A percentile compares a stretch with the other conserved stretches of the same genome.
Evolutionary conservation across 805 yeast species (phyloP).

Genomic region (Limtongia smithiae): DNA sequence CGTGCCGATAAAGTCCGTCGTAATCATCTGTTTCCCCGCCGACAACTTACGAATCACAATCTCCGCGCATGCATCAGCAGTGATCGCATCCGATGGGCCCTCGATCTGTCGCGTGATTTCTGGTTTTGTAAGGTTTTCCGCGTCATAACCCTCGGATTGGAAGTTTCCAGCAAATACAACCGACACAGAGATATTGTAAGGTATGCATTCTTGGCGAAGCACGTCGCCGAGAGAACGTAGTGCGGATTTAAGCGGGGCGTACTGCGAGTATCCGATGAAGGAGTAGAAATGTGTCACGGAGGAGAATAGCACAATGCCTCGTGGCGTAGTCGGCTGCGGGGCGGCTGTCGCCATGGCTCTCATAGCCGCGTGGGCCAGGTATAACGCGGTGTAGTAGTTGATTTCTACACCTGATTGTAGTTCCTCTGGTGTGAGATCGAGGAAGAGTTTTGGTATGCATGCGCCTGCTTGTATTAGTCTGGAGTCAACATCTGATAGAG

Average conservation of each 20-base stretch:
- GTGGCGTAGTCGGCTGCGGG: conserved; percentile 33
- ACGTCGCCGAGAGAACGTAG: conserved; percentile 69
- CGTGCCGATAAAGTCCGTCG: conserved; percentile 87
- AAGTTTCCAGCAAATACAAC: conserved; percentile 88
- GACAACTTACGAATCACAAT: conserved; percentile 54
- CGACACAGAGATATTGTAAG: conserved; percentile 64
- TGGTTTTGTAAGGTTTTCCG: conserved; percentile 84
- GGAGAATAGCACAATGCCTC: conserved; percentile 62
- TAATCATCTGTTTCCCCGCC: conserved; percentile 66
- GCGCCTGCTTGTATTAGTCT: too few species aligned
- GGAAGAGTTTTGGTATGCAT: conserved; percentile 64
- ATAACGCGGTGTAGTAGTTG: conserved; percentile 72
- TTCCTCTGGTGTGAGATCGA: conserved; percentile 58
- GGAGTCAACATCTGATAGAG: conserved; percentile 37
- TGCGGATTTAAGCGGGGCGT: conserved; percentile 87
- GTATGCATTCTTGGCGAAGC: conserved; percentile 74
- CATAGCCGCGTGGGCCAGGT: conserved; percentile 62
- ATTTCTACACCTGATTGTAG: conserved; percentile 58
- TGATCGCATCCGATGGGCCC: conserved; percentile 72
- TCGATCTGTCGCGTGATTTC: conserved; percentile 76
- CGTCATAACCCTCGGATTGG: conserved; percentile 76
- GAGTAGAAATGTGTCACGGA: conserved; percentile 81
- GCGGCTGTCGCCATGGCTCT: conserved; percentile 34
- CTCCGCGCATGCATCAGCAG: conserved; percentile 63
- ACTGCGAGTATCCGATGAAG: conserved; percentile 85